Base-by-base conservation (phyloP, 1,284 basidiomycete genomes). In the Ganoderma multipileum region DNA sequence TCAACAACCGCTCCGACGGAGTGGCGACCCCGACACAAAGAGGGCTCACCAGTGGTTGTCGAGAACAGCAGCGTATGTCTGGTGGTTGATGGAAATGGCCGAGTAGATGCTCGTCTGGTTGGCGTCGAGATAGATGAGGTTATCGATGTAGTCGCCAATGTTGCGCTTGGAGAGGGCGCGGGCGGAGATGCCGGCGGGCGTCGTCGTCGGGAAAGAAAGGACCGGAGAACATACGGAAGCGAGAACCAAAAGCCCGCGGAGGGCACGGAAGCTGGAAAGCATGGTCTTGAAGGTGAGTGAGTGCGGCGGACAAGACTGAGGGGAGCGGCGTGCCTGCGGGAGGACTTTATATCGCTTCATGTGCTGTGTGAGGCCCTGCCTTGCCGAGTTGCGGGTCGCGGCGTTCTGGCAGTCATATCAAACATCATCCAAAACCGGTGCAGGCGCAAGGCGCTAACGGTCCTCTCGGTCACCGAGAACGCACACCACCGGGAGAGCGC, bases 241-340 rank as follows among this genome's bases (percentile, higher is more conserved):
- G 28, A 66, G 63, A 63, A 70, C 44, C 63, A 69, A 69, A 63
- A 72, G 67, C 60, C 69, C 69, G 64, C 63, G 67, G 61, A 69
- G 69, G 54, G 71, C 69, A 63, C 67, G 33, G 67, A 68, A 72
- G 60, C 55, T 39, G 61, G 68, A 70, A 68, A 68, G 50, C 67
- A 72, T 70, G 47, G 71, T 63, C 69, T 68, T 66, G 55, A 67
- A 68, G 58, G 65, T 57, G 69, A 68, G 63, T 64, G 68, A 66
- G 52, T 30, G 52, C 28, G 52, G 28, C 68, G 61, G 69, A 64
- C 71, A 70, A 72, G 71, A 65, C 71, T 70, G 69, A 59, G 54
- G 65, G 50, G 18, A 44, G 20, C 33, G 60, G 16, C 16, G 61
- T 36, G 28, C 12, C 26, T 33, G 20, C 23, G 20, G 44, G 42